phyloP scores from a whole-genome alignment of 352 stramenopile genomes.

The Phytopythium helicoides region DNA sequence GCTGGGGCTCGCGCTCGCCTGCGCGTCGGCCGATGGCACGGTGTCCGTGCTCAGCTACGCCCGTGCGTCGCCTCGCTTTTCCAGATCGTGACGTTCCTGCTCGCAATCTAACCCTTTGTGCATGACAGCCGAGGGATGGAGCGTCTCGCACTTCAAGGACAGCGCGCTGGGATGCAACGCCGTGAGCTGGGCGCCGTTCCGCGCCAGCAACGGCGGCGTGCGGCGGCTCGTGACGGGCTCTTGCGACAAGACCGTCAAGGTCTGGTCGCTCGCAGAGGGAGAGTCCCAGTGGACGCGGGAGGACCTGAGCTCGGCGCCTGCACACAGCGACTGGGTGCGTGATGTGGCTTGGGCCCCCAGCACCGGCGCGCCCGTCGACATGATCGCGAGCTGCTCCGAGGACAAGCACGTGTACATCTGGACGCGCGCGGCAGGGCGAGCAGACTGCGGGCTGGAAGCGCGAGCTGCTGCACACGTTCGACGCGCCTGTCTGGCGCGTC shows the following conservation, averaged over 20 bases:
- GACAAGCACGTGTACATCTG: conserved; percentile 95
- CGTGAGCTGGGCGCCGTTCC: conserved; percentile 95
- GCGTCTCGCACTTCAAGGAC: conserved; percentile 92
- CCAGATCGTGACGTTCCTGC: no score
- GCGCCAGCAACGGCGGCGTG: conserved; percentile 59
- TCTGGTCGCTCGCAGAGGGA: conserved; percentile 89
- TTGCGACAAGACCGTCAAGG: conserved; percentile 97
- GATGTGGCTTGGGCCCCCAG: conserved; percentile 98
- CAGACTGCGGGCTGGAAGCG: conserved; percentile 82
- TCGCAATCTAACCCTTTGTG: no score
- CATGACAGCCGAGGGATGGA: conserved; percentile 89
- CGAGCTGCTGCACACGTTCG: conserved; percentile 93
- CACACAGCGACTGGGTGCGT: conserved; percentile 95
- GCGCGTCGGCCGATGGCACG: conserved; percentile 94
- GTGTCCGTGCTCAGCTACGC: conserved; percentile 90
- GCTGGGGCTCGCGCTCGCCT: conserved; percentile 93
- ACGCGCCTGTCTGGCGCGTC: conserved; percentile 97
- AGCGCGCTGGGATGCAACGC: conserved; percentile 95
- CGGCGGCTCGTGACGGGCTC: conserved; percentile 93
- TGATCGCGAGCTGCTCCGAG: conserved; percentile 92
- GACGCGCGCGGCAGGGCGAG: conserved; percentile 84
- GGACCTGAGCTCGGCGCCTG: conserved; percentile 66
- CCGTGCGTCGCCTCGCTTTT: conserved; percentile 31
- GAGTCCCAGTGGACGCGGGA: conserved; percentile 80
- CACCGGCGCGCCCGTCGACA: conserved; percentile 91